These are phyloP conservation scores for Bolboschoenus planiculmis DNA, from an alignment of 176 grass and related monocot genomes.

Conservation along the genomic window DNA sequence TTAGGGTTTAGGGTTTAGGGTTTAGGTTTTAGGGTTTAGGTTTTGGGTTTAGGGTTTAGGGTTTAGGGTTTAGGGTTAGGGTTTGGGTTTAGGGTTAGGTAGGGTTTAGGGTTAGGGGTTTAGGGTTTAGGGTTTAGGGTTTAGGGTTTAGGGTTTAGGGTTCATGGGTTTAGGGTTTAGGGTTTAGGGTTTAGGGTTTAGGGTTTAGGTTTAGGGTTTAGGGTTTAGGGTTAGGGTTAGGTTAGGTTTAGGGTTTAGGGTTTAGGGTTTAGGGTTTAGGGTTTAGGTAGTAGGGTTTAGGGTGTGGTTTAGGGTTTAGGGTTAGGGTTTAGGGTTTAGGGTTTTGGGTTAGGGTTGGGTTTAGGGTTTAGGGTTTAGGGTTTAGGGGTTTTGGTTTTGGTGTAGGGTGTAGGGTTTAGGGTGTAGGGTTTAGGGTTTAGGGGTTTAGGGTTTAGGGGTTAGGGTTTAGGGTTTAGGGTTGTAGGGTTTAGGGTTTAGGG, in stretches of 20 bases:
- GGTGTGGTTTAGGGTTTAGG: slow-evolving; percentile 27
- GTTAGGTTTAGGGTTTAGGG: slow-evolving; percentile 29
- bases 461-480: neutral
- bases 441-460: slow-evolving; percentile 22
- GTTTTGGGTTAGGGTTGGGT: no score
- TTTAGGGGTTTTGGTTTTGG: neutral
- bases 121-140: neutral
- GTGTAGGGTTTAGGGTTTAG: slow-evolving; percentile 24
- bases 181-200: slow-evolving; percentile 24
- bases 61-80: slow-evolving; percentile 28
- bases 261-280: slow-evolving; percentile 20
- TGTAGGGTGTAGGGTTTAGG: slow-evolving; percentile 16
- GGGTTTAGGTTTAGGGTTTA: no score
- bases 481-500: slow-evolving; percentile 14
- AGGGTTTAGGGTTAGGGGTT: neutral
- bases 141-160: slow-evolving; percentile 16
- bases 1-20: slow-evolving; percentile 27
- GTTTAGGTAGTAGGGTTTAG: slow-evolving; percentile 24
- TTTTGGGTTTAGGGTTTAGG: slow-evolving; percentile 10
- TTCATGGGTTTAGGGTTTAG: slow-evolving; percentile 9
- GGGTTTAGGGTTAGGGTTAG: no score
- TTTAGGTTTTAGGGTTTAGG: neutral
- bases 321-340: slow-evolving; percentile 3
- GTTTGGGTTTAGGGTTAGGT: no score
- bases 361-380: slow-evolving; percentile 1